These are phyloP conservation scores for Epicoccum nigrum DNA, from an alignment of 2,329 filamentous ascomycete species.

Conservation along the genomic window DNA sequence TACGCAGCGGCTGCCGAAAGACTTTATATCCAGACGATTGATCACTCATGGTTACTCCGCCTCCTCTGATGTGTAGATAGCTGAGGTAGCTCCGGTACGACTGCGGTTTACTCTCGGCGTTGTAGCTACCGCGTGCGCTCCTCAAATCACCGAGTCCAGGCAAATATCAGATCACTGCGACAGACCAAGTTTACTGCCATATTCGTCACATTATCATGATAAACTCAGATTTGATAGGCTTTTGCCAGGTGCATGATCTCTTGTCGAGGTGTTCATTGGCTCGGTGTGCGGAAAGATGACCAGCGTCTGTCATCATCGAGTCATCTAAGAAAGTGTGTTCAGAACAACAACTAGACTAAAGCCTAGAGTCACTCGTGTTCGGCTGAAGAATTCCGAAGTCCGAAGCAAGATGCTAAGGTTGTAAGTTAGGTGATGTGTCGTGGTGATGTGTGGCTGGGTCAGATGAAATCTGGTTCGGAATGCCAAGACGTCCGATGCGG, in stretches of 20 bases:
- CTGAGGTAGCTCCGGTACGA: neutral
- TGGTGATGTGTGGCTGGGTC: neutral
- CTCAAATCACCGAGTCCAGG: neutral
- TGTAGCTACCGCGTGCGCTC: neutral
- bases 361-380: too few species aligned
- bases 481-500: neutral
- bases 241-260: too few species aligned
- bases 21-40: neutral
- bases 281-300: too few species aligned
- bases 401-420: too few species aligned
- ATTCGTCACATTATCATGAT: neutral
- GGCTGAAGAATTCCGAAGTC: too few species aligned
- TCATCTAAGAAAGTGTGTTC: too few species aligned
- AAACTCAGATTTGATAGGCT: too few species aligned
- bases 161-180: neutral
- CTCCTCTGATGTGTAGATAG: neutral
- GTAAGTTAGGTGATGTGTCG: too few species aligned
- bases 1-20: neutral
- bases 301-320: too few species aligned
- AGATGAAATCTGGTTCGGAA: neutral
- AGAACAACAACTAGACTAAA: too few species aligned
- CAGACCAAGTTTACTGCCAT: neutral
- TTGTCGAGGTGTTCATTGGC: too few species aligned
- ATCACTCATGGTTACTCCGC: neutral
- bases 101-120: neutral